phyloP scores from a whole-genome alignment of 805 yeast genomes.

The Phaffomyces thermotolerans region DNA sequence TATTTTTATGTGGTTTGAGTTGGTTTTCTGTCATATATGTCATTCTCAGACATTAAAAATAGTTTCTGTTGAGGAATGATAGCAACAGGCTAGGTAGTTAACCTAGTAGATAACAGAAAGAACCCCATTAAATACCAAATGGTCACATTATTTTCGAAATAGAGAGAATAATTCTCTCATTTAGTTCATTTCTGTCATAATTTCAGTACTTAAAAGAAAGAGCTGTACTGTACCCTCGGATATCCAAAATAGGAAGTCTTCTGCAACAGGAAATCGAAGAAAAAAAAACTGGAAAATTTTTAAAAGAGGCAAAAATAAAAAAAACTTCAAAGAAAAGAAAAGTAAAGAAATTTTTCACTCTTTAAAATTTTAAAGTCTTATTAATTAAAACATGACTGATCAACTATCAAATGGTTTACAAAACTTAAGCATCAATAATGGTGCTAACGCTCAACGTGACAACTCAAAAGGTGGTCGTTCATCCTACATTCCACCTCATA shows the following conservation, averaged over 20 bases:
- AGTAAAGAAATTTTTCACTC: too few relatives aligned
- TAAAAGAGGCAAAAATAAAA: conserved; percentile 3
- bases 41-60: too few relatives aligned
- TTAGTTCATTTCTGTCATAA: background rate
- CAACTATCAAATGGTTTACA: conserved; percentile 45
- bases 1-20: background rate
- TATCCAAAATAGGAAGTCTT: background rate
- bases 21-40: too few relatives aligned
- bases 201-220: too few relatives aligned
- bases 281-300: background rate
- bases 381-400: conserved; percentile 37
- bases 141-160: too few relatives aligned
- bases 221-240: background rate
- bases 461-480: conserved; percentile 19
- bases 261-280: background rate
- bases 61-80: too few relatives aligned
- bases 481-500: conserved; percentile 54
- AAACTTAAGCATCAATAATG: conserved; percentile 44
- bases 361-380: too few relatives aligned
- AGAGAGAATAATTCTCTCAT: background rate
- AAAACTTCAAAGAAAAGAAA: background rate
- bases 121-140: too few relatives aligned
- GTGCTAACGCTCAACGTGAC: conserved; percentile 10
- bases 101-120: too few relatives aligned
- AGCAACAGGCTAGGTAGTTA: too few relatives aligned